phyloP scores from a whole-genome alignment of 2,329 filamentous ascomycete genomes.

The Hawksworthiomyces lignivorus region DNA sequence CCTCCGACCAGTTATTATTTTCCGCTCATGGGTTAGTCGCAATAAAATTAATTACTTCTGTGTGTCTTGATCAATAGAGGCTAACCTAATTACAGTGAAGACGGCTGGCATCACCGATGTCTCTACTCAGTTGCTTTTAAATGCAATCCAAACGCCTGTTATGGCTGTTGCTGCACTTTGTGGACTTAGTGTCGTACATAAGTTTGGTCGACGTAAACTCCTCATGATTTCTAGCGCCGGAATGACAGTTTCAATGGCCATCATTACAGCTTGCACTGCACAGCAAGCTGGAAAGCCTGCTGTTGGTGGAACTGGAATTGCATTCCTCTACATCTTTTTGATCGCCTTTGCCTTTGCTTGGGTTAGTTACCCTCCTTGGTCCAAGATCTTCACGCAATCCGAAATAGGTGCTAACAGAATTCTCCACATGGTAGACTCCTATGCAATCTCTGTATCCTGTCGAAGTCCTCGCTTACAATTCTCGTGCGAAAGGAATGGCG shows the following conservation, averaged over 20 bases:
- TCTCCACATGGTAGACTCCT: constrained; percentile 1
- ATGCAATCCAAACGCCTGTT: constrained; percentile 2
- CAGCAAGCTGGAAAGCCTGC: constrained; percentile 2
- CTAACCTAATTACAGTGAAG: too few species aligned
- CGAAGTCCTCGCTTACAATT: constrained; percentile 8
- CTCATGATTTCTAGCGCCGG: constrained; percentile 5
- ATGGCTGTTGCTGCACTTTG: constrained; percentile 2
- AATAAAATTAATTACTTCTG: too few species aligned
- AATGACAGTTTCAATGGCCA: constrained; percentile 5
- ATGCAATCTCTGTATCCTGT: constrained; percentile 7
- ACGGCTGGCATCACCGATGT: constrained; percentile 5
- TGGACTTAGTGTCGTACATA: constrained; percentile 2
- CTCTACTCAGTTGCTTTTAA: constrained; percentile 1
- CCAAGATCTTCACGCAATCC: too few species aligned
- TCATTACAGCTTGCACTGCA: constrained; percentile 8
- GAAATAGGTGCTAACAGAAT: neutral
- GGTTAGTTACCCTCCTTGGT: constrained; percentile 1
- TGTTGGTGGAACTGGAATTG: constrained; percentile 7
- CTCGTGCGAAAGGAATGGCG: constrained; percentile 8
- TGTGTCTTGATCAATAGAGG: neutral
- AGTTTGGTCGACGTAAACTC: constrained; percentile 4
- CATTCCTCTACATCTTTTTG: constrained; percentile 4
- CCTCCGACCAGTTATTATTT: constrained; percentile 8
- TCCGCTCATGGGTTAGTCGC: constrained; percentile 1
- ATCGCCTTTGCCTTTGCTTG: constrained; percentile 6